Base-by-base conservation (phyloP, 2,329 filamentous ascomycete genomes). In the Pseudohalonectria lignicola region DNA sequence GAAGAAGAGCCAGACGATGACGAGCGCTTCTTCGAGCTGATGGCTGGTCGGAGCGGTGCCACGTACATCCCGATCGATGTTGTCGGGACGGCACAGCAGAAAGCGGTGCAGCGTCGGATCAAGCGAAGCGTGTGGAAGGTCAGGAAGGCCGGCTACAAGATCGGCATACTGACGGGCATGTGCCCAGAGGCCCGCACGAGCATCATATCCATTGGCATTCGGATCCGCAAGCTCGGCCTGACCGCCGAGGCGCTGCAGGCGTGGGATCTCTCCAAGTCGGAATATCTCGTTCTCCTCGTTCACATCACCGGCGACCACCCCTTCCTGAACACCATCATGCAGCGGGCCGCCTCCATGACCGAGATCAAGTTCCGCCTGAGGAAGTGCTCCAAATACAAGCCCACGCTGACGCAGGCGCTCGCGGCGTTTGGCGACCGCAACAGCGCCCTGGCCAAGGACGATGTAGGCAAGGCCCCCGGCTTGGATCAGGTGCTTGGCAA, bases 281-380 rank as follows among this genome's bases (percentile, higher is more conserved):
- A 87, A 25, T 88, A 90, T 49, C 56, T 94, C 29, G 71, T 90
- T 4, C 64, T 93, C 4, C 63, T 94, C 17, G 69, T 92, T 31
- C 60, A 66, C 0, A 55, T 57, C n/a, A 31, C 12, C 10, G 26
- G 32, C 7, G 67, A 63, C 0, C 94, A 93, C 55, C 67, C 64
- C 23, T 61, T 63, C 3, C 61, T 82, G 35, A 69, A 80, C 13
- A 53, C 71, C 1, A 53, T 83, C 9, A 52, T 73, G 12, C 51
- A 55, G 0, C 54, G n/a, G 4, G 26, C 34, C 1, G 25, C 26
- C 21, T 61, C 39, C 52, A 50, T 32, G 56, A 59, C 15, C 45
- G 56, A 35, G 30, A 41, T 51, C 45, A 76, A 68, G 3, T 80
- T 88, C 53, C 71, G 77, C 6, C 67, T 92, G 18, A 83, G 84